phyloP scores from a whole-genome alignment of 305 asterid genomes.

The Rubia tinctorum region DNA sequence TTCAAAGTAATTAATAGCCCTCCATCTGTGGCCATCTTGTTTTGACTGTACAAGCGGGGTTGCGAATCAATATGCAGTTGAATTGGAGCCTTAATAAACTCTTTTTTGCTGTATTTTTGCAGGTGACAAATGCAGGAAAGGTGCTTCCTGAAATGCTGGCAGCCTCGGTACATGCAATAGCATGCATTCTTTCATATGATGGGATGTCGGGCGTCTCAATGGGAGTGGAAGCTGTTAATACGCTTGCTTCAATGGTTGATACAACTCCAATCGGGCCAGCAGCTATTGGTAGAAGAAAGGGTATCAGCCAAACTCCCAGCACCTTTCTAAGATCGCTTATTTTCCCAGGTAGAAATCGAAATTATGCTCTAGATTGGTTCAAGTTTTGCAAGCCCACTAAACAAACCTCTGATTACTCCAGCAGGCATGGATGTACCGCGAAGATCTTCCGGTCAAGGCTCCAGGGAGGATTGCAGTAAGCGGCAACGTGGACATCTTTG shows the following conservation, averaged over 20 bases:
- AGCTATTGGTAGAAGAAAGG: constrained; percentile 19
- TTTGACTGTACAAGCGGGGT: neutral
- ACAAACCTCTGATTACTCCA: constrained; percentile 16
- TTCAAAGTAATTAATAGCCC: constrained; percentile 46
- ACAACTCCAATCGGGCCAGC: constrained; percentile 38
- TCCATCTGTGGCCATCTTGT: neutral
- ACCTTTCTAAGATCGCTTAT: constrained; percentile 31
- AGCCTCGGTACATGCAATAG: constrained; percentile 51
- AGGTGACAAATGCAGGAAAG: constrained; percentile 62
- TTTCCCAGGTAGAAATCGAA: constrained; percentile 17
- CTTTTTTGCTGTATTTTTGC: neutral
- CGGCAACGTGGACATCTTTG: constrained; percentile 23
- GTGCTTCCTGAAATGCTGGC: constrained; percentile 68
- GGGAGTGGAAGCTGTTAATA: constrained; percentile 40
- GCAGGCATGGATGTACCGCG: constrained; percentile 13
- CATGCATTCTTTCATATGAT: constrained; percentile 58
- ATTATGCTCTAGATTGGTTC: constrained; percentile 14
- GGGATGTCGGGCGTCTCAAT: constrained; percentile 59
- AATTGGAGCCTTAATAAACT: neutral
- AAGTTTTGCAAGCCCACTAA: constrained; percentile 13
- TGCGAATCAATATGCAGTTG: too few species aligned
- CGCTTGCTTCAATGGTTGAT: constrained; percentile 42
- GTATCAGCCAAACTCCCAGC: constrained; percentile 22
- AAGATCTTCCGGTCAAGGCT: constrained; percentile 13
- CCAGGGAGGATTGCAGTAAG: constrained; percentile 18